These are phyloP conservation scores for Euphorbia lathyris DNA, from an alignment of 345 rosid genomes.

Conservation along the genomic window DNA sequence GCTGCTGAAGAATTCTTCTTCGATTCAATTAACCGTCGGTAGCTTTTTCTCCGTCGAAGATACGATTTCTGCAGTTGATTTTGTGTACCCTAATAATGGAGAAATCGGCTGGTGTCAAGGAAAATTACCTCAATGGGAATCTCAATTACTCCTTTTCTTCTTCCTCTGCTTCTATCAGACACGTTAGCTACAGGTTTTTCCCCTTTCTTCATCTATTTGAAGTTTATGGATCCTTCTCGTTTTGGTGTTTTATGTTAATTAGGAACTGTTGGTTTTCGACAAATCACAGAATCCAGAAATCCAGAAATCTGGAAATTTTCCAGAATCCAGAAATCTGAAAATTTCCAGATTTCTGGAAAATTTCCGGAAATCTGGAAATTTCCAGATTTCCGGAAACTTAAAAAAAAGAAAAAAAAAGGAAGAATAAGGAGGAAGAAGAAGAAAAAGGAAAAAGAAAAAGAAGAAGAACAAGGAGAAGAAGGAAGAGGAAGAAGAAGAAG, in stretches of 20 bases:
- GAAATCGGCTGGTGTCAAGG: slow-evolving; percentile 17
- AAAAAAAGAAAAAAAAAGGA: no score
- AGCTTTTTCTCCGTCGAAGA: not conserved
- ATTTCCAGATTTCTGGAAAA: no score
- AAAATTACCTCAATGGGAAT: slow-evolving; percentile 25
- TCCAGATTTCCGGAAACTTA: no score
- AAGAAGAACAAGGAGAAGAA: no score
- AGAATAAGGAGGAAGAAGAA: no score
- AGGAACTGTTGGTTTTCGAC: not conserved
- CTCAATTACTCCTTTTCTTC: slow-evolving; percentile 29
- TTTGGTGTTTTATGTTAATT: no score
- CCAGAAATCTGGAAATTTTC: no score
- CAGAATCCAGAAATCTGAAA: no score
- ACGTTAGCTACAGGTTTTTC: slow-evolving; percentile 49
- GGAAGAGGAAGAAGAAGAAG: no score
- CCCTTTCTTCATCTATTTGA: not conserved
- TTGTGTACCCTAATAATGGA: slow-evolving; percentile 1
- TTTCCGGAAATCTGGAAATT: no score
- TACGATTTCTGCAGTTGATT: not conserved
- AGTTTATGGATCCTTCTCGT: not conserved
- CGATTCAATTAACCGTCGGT: not conserved
- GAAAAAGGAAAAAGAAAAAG: no score
- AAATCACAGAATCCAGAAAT: no score
- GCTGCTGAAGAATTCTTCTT: not conserved
- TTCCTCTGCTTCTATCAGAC: slow-evolving; percentile 38